Percentiles rank a stretch among this genome's conserved stretches.
Evolutionary conservation across 345 rosid species (phyloP).

Genomic region (Citrus inodora): DNA sequence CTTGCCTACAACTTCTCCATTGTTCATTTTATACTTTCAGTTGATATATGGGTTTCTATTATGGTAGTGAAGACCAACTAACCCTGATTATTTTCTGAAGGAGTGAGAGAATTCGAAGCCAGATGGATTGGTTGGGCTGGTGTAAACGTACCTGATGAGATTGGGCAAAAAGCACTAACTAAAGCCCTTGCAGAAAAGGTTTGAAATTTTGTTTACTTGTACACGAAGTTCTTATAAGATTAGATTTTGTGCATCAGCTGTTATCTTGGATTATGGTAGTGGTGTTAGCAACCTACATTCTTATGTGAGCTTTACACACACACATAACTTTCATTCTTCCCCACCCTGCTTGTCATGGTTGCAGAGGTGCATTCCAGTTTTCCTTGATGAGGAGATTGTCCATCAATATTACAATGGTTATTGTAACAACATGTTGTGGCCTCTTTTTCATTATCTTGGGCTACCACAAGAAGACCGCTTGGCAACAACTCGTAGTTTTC

Average conservation of each 20-base stretch:
- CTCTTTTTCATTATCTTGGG: slow-evolving; percentile 60
- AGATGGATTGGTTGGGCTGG: slow-evolving; percentile 76
- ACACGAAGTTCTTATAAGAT: slow-evolving; percentile 6
- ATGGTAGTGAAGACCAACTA: neutral
- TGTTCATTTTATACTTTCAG: neutral
- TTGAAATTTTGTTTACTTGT: slow-evolving; percentile 6
- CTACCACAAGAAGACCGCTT: slow-evolving; percentile 63
- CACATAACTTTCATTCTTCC: neutral
- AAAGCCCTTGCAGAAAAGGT: slow-evolving; percentile 60
- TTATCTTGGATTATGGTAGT: neutral
- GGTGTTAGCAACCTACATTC: neutral
- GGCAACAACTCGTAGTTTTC: slow-evolving; percentile 56
- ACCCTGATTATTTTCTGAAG: slow-evolving; percentile 24
- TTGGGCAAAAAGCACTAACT: slow-evolving; percentile 43
- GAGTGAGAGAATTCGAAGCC: slow-evolving; percentile 56
- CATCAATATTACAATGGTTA: slow-evolving; percentile 61
- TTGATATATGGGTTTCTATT: neutral
- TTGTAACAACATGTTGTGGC: slow-evolving; percentile 61
- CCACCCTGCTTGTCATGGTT: slow-evolving; percentile 1
- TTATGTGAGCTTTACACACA: neutral
- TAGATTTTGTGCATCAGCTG: neutral
- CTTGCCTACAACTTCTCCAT: neutral
- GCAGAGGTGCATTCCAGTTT: slow-evolving; percentile 66
- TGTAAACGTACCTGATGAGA: slow-evolving; percentile 54
- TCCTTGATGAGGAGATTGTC: slow-evolving; percentile 51